These are phyloP conservation scores for Zygosaccharomyces pseudorouxii DNA, from an alignment of 805 yeast genomes.

Conservation along the genomic window DNA sequence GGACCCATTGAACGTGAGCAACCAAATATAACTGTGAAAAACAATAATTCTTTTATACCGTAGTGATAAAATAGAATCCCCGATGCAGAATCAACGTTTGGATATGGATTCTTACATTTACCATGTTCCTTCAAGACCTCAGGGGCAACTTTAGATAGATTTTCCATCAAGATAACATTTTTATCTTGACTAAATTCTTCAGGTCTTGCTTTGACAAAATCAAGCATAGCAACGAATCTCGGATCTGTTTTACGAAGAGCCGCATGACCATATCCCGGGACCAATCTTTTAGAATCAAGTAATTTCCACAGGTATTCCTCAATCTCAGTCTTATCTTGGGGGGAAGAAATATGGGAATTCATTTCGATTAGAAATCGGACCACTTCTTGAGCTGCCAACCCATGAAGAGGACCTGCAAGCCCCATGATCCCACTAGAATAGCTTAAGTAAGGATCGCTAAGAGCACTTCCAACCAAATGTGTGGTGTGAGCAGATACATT, in stretches of 20 bases:
- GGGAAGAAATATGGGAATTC: slow-evolving; percentile 43
- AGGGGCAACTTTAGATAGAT: slow-evolving; percentile 67
- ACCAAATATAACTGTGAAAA: slow-evolving; percentile 79
- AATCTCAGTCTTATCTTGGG: slow-evolving; percentile 41
- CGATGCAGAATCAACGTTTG: slow-evolving; percentile 76
- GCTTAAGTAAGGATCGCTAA: slow-evolving; percentile 70
- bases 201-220: slow-evolving; percentile 52
- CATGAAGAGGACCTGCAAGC: slow-evolving; percentile 82
- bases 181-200: slow-evolving; percentile 58
- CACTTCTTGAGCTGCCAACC: slow-evolving; percentile 82
- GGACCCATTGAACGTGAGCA: slow-evolving; percentile 80
- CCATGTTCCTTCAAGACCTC: slow-evolving; percentile 72
- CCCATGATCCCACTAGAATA: slow-evolving; percentile 78
- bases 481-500: slow-evolving; percentile 80
- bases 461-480: slow-evolving; percentile 73
- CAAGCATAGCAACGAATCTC: slow-evolving; percentile 68
- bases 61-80: slow-evolving; percentile 78
- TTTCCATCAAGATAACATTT: slow-evolving; percentile 60
- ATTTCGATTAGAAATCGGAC: slow-evolving; percentile 65
- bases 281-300: slow-evolving; percentile 68
- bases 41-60: slow-evolving; percentile 67
- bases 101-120: slow-evolving; percentile 81
- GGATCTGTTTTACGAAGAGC: slow-evolving; percentile 82
- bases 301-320: slow-evolving; percentile 67
- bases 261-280: slow-evolving; percentile 89